Base-by-base conservation (phyloP, 768 basidiomycete genomes). In the Suillus lakei region DNA sequence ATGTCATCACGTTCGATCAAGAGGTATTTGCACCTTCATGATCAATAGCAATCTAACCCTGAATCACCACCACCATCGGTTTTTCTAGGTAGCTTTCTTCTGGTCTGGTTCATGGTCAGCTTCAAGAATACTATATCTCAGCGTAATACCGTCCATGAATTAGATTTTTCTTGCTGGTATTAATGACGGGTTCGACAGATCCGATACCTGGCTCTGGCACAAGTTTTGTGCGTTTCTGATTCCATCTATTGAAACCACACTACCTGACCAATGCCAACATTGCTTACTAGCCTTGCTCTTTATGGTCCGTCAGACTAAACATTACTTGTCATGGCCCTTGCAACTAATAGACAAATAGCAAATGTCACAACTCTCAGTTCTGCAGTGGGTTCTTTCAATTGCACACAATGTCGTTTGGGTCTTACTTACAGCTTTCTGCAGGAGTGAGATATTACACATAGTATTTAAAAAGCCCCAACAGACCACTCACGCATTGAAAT, bases 1-100 rank as follows among this genome's bases (percentile, higher is more conserved):
- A 64, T 58, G 15, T 50, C n/a, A 48, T 64, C 30, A 64, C 64
- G 10, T 48, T 64, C 39, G 60, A 36, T 7, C 15, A 67, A 34
- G 66, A 67, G 63, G 63, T 61, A 23, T 1, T 13, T n/a, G 23
- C 2, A 10, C n/a, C 7, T 23, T 5, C 4, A 23, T 8, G 5
- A 5, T 23, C 13, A n/a, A n/a, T n/a, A n/a, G 21, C 23, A 23
- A 10, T 21, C 12, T 48, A 23, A 23, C 23, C 12, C 8, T 13
- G 5, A 48, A 23, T 8, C 15, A n/a, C n/a, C n/a, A n/a, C n/a
- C n/a, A n/a, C n/a, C n/a, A n/a, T n/a, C n/a, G 39, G 26, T 39
- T 39, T 12, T 50, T 48, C 12, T 26, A 50, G 48, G 23, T 50
- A 26, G 26, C 12, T 4, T 50, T 50, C 12, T 50, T 50, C 23